A percentile compares a stretch with the other conserved stretches of the same genome.
Evolutionary conservation across 139 green algal species (phyloP).

Genomic region (Pleodorina starrii): DNA sequence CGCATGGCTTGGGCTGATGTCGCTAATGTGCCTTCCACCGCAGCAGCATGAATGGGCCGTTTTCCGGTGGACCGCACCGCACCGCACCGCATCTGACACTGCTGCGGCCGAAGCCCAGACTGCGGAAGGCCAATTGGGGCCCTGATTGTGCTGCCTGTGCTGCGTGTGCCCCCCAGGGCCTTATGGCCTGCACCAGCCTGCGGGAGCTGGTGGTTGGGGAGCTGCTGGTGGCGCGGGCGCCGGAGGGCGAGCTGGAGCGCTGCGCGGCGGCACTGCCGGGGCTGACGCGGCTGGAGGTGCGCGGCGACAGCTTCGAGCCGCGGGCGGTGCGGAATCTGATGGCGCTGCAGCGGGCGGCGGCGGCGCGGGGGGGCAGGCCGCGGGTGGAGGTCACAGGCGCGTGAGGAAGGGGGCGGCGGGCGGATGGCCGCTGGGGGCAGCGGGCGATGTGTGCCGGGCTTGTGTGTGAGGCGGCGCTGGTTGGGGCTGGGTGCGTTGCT

Average conservation of each 20-base stretch:
- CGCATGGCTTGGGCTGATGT: neutral
- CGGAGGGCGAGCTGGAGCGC: constrained; percentile 37
- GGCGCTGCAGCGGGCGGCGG: constrained; percentile 27
- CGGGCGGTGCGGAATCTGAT: constrained; percentile 25
- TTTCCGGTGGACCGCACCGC: too few species aligned
- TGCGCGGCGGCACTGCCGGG: neutral
- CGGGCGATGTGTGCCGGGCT: too few species aligned
- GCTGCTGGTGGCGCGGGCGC: constrained; percentile 13
- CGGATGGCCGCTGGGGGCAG: too few species aligned
- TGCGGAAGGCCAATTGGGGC: too few species aligned
- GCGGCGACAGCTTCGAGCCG: constrained; percentile 1
- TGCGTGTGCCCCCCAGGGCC: neutral
- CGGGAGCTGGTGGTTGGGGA: constrained; percentile 25
- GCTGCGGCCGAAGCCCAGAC: too few species aligned
- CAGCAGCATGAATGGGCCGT: too few species aligned
- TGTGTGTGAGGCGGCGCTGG: too few species aligned
- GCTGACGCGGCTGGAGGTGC: constrained; percentile 21
- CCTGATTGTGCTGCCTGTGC: too few species aligned
- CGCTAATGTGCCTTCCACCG: too few species aligned
- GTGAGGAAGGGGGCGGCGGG: neutral
- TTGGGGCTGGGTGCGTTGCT: too few species aligned
- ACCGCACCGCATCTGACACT: too few species aligned
- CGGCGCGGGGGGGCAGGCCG: too few species aligned
- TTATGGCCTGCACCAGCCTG: neutral
- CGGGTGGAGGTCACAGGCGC: neutral